Base-by-base conservation (phyloP, 2,329 filamentous ascomycete species). In the Gremmenia infestans region DNA sequence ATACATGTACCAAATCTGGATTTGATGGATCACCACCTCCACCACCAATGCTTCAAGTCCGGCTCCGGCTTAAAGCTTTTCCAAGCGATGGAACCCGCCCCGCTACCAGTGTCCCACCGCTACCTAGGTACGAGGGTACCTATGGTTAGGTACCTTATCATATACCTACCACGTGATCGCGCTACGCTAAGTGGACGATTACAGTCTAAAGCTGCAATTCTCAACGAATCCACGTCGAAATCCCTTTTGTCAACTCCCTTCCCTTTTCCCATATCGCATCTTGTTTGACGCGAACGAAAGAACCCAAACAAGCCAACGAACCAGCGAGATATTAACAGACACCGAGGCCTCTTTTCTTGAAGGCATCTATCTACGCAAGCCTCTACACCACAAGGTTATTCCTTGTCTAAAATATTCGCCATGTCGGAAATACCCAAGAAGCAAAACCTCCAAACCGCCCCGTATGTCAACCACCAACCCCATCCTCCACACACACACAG, bases 351-450 rank as follows among this genome's bases (percentile, higher is more conserved):
- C 15, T 6, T 9, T 43, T 48, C 32, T 25, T 43, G 47, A 45
- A 40, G 40, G 19, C 19, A 17, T 37, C 42, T 23, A 32, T 49
- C 42, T 48, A 15, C 37, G 6, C 37, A n/a, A 40, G 5, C 15
- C n/a, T 17, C 15, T 17, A 40, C 37, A 50, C 36, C 22, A 32
- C 37, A 35, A n/a, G 15, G 36, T 36, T 40, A 39, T 23, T 42
- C 45, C 49, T 32, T 42, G 49, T 52, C 32, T 45, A 28, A 36
- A 48, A 53, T 51, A 48, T 53, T 56, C 60, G 69, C 67, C 50
- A 87, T 87, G 83, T 85, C 83, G 72, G 83, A 86, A 71, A 68
- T 68, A 54, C 83, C 83, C 66, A 86, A 81, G 81, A 73, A 86
- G 85, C 72, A 85, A 54, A 66, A 63, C 57, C 76, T 79, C 65